Evolutionary conservation across 1,284 basidiomycete genomes (phyloP).

Genomic region (Kwoniella shivajii): DNA sequence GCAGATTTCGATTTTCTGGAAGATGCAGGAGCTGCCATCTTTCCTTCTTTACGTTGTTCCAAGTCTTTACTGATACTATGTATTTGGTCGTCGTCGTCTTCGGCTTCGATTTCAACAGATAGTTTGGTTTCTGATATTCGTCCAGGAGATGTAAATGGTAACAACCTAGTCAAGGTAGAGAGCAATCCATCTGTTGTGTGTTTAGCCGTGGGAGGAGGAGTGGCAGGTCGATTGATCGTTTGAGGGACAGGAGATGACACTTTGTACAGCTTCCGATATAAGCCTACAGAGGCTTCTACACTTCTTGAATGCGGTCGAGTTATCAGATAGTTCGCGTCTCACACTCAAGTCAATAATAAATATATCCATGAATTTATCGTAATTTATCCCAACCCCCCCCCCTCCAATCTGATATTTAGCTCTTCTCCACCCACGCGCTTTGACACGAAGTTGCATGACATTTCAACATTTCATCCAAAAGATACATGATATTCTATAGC

Average conservation of each 20-base stretch:
- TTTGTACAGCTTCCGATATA: background rate
- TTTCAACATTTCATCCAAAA: background rate
- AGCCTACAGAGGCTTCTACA: no score
- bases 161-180: slow-evolving; percentile 4
- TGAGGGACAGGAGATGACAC: background rate
- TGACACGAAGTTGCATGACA: slow-evolving; percentile 4
- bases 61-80: background rate
- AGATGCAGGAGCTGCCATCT: slow-evolving; percentile 4
- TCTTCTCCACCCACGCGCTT: slow-evolving; percentile 8
- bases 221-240: background rate
- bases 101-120: background rate
- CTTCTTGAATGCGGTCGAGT: no score
- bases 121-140: background rate
- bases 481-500: slow-evolving; percentile 9
- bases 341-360: background rate
- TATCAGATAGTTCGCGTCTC: background rate
- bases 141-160: slow-evolving; percentile 12
- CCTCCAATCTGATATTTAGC: no score
- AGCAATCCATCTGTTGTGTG: slow-evolving; percentile 9
- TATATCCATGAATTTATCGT: slow-evolving; percentile 12
- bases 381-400: slow-evolving; percentile 18
- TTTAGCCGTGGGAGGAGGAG: background rate
- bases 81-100: background rate
- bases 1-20: slow-evolving; percentile 6
- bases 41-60: background rate